Evolutionary conservation across 139 green algal species (phyloP), one percentile per base, ranked within the genome.

Genomic region (Klebsormidium nitens): DNA sequence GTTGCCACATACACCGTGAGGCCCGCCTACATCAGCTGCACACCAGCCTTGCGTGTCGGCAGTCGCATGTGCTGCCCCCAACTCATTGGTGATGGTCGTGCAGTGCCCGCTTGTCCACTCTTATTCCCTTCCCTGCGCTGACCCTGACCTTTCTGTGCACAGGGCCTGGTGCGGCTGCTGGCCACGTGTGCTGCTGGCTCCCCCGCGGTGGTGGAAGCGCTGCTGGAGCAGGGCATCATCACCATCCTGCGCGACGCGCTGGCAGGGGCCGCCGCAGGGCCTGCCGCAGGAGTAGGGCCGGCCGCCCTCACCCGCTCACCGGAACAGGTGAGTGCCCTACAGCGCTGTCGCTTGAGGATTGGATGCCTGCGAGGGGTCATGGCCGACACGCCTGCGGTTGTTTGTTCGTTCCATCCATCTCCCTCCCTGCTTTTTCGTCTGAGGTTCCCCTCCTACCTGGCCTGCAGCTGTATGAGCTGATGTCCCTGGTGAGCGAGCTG

Each of bases 391-490:
- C n/a, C n/a, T n/a, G n/a, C n/a, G n/a, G n/a, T n/a, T n/a, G n/a
- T n/a, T n/a, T 55, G 29, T 55, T 64, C 29, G 14, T 14, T 64
- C 14, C 56, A 64, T 35, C 19, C 56, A 14, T 19, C 28, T 55
- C 14, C 56, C 14, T 55, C 19, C 17, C 19, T 19, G 14, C 14
- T 39, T 19, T 64, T 35, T 17, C 14, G 19, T 64, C 56, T 35
- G 56, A 19, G 14, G 14, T 55, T 64, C 17, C 23, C 17, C 19
- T 19, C 44, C 44, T 52, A 28, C 19, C 44, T 52, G n/a, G n/a
- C 3, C 87, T 90, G 44, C 89, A 97, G 82, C 79, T 97, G 66
- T 74, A 82, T 14, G 87, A 93, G 64, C 88, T 96, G 5, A 49
- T 96, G 36, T 74, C 65, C 0, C 82, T 97, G 38, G 67, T 82